A percentile compares a stretch with the other conserved stretches of the same genome.
Conservation (phyloP, 2,329 filamentous ascomycete species). For the Alternaria panax region DNA sequence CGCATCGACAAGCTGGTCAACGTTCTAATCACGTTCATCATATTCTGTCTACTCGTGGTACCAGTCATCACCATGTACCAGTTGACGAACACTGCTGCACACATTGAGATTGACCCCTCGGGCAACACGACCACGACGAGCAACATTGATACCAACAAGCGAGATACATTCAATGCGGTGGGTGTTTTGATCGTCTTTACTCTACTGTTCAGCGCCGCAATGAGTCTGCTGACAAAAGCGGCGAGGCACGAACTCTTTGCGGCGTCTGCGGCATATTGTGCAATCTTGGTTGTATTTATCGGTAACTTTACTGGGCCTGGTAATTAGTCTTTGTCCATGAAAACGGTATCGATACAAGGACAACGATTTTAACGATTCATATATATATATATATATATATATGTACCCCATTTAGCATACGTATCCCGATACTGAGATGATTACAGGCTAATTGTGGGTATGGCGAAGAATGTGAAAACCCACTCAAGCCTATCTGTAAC, state of each 20-base stretch:
- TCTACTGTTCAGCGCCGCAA: conserved; percentile 47
- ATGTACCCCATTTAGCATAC: not conserved
- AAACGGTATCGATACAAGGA: not conserved
- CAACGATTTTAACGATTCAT: not conserved
- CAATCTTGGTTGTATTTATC: conserved; percentile 51
- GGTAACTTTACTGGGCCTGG: conserved; percentile 49
- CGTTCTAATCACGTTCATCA: conserved; percentile 53
- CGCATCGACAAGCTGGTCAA: conserved; percentile 53
- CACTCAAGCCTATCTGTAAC: not conserved
- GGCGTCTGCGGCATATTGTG: conserved; percentile 51
- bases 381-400: not conserved
- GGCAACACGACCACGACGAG: not conserved
- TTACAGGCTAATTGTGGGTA: not conserved
- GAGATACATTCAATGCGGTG: conserved; percentile 50
- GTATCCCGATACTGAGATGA: not conserved
- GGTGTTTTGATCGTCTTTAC: conserved; percentile 55
- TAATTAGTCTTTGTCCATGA: conserved; percentile 19
- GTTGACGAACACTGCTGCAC: conserved; percentile 35
- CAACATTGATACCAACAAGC: conserved; percentile 19
- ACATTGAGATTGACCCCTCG: not conserved
- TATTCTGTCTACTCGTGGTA: conserved; percentile 52
- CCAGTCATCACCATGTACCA: conserved; percentile 53
- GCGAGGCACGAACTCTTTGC: conserved; percentile 50
- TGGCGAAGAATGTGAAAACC: not conserved
- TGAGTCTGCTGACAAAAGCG: conserved; percentile 48